These are phyloP conservation scores for Beauveria varroae DNA, from an alignment of 2,329 filamentous ascomycete genomes.

Conservation along the genomic window DNA sequence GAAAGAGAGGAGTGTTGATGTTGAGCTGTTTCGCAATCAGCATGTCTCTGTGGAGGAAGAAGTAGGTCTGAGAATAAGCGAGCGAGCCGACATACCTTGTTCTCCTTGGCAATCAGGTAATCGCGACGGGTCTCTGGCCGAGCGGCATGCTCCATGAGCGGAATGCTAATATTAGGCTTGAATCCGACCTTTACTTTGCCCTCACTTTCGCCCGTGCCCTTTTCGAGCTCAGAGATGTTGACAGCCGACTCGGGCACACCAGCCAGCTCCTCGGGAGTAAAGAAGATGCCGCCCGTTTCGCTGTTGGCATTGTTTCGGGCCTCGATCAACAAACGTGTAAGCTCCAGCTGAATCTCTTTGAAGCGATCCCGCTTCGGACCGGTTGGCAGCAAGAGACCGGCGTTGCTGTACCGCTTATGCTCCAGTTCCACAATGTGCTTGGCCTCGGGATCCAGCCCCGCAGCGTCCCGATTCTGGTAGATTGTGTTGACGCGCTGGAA, in stretches of 20 bases:
- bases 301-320: constrained; percentile 79
- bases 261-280: constrained; percentile 63
- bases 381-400: constrained; percentile 64
- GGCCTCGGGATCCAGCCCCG: constrained; percentile 59
- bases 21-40: constrained; percentile 42
- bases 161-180: constrained; percentile 78
- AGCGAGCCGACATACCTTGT: constrained; percentile 47
- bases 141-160: constrained; percentile 67
- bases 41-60: not conserved
- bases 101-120: constrained; percentile 69
- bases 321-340: constrained; percentile 65
- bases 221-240: constrained; percentile 54
- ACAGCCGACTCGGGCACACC: constrained; percentile 68
- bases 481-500: constrained; percentile 58
- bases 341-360: constrained; percentile 78
- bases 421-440: constrained; percentile 70
- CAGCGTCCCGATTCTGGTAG: constrained; percentile 43
- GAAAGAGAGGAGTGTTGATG: constrained; percentile 65
- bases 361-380: constrained; percentile 68
- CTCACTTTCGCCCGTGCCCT: constrained; percentile 64
- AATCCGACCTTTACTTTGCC: constrained; percentile 70
- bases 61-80: too few species aligned
- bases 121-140: constrained; percentile 60
- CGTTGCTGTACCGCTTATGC: constrained; percentile 67
- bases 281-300: constrained; percentile 73